These are phyloP conservation scores for Lepidium aucheri DNA, from an alignment of 345 rosid genomes.

Conservation along the genomic window DNA sequence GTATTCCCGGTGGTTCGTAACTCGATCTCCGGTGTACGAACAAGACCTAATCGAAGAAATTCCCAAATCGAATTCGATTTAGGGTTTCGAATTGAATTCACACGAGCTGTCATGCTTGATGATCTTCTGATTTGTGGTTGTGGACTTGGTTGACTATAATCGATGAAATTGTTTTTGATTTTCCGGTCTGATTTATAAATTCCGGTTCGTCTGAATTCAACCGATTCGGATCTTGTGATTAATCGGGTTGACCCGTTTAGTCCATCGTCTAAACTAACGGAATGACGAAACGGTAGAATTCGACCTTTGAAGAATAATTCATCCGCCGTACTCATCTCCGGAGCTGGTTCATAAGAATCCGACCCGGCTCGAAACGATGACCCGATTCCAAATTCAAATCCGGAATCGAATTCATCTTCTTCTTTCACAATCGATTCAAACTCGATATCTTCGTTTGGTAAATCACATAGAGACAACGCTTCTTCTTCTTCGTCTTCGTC, in stretches of 20 bases:
- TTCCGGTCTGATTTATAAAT: slow-evolving; percentile 25
- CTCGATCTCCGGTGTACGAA: slow-evolving; percentile 77
- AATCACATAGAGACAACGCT: slow-evolving; percentile 60
- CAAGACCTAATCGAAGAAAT: slow-evolving; percentile 52
- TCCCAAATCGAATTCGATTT: slow-evolving; percentile 61
- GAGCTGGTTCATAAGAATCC: slow-evolving; percentile 32
- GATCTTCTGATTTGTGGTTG: slow-evolving; percentile 57
- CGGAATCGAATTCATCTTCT: slow-evolving; percentile 40
- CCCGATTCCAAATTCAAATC: slow-evolving; percentile 38
- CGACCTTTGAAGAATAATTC: slow-evolving; percentile 68
- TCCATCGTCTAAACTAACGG: slow-evolving; percentile 46
- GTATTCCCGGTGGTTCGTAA: slow-evolving; percentile 26
- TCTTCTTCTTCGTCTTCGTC: slow-evolving; percentile 39
- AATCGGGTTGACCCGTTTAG: slow-evolving; percentile 10
- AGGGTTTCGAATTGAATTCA: slow-evolving; percentile 24
- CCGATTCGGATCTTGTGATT: slow-evolving; percentile 47
- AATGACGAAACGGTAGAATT: slow-evolving; percentile 57
- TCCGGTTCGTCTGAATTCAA: slow-evolving; percentile 32
- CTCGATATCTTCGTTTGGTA: slow-evolving; percentile 7
- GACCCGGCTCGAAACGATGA: slow-evolving; percentile 32
- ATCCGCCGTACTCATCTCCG: slow-evolving; percentile 66
- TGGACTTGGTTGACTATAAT: slow-evolving; percentile 57
- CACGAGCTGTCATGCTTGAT: slow-evolving; percentile 25
- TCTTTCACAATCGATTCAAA: not conserved
- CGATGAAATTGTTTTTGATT: slow-evolving; percentile 38